Evolutionary conservation across 2,329 filamentous ascomycete species (phyloP).

Genomic region (Epichloe coenophiala): DNA sequence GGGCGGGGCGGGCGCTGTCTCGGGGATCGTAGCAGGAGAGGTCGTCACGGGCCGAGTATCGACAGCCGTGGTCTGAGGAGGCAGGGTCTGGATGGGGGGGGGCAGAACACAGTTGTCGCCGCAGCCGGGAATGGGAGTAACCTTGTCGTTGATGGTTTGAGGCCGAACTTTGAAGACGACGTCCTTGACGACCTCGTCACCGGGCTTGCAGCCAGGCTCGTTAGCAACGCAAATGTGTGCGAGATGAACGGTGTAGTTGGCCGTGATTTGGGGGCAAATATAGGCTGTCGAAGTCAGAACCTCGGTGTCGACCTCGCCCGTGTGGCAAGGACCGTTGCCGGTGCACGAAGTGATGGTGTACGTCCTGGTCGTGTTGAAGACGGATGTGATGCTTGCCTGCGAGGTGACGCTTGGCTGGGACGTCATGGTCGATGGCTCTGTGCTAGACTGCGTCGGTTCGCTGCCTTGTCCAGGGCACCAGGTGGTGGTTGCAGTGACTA

Average conservation of each 20-base stretch:
- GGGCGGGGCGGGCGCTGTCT: background rate
- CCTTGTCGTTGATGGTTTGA: conserved; percentile 11
- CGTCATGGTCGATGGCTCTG: background rate
- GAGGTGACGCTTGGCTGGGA: conserved; percentile 2
- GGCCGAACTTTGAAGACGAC: conserved; percentile 14
- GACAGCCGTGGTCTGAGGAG: background rate
- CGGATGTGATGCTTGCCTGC: conserved; percentile 14
- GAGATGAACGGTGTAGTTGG: conserved; percentile 16
- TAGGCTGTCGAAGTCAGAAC: conserved; percentile 12
- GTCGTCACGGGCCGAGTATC: background rate
- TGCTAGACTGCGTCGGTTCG: background rate
- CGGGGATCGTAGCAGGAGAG: background rate
- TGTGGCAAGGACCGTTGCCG: conserved; percentile 24
- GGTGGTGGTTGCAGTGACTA: conserved; percentile 18
- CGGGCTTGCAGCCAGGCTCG: conserved; percentile 14
- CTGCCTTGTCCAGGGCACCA: conserved; percentile 20
- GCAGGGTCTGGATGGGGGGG: conserved; percentile 8
- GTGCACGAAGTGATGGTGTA: conserved; percentile 45
- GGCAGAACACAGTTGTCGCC: conserved; percentile 7
- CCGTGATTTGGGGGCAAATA: conserved; percentile 13
- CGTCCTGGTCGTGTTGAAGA: conserved; percentile 39
- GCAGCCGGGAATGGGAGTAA: conserved; percentile 12
- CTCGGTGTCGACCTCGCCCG: conserved; percentile 12
- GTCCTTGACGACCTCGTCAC: conserved; percentile 12
- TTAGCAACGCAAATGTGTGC: conserved; percentile 15